Conservation (phyloP, 345 rosid species). For the Mangifera indica region DNA sequence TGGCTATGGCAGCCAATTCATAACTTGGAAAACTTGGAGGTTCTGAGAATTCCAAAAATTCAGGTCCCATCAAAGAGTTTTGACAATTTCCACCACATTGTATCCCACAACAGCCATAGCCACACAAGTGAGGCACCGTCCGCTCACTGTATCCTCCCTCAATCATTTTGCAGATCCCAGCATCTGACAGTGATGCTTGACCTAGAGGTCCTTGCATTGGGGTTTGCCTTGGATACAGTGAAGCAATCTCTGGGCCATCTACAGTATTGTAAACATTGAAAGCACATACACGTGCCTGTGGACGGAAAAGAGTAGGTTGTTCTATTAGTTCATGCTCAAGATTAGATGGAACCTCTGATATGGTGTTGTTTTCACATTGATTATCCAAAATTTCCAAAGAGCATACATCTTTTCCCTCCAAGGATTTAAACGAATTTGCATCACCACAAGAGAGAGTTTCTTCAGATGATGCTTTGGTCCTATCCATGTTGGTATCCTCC, state of each 20-base stretch:
- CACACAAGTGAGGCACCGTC: slow-evolving; percentile 66
- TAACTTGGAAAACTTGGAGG: slow-evolving; percentile 58
- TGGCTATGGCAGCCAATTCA: slow-evolving; percentile 76
- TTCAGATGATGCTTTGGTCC: slow-evolving; percentile 63
- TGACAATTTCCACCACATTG: slow-evolving; percentile 22
- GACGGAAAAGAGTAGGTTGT: slow-evolving; percentile 62
- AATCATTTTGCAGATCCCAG: slow-evolving; percentile 52
- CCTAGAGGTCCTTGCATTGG: slow-evolving; percentile 35
- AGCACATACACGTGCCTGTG: slow-evolving; percentile 65
- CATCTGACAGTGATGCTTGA: slow-evolving; percentile 49
- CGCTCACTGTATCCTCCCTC: slow-evolving; percentile 53
- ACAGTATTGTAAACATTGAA: slow-evolving; percentile 40
- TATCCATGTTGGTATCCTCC: slow-evolving; percentile 46
- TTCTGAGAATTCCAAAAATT: slow-evolving; percentile 65
- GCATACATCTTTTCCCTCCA: slow-evolving; percentile 55
- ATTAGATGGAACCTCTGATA: slow-evolving; percentile 30
- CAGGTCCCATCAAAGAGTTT: slow-evolving; percentile 71
- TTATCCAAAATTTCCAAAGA: slow-evolving; percentile 46
- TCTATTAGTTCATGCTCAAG: slow-evolving; percentile 41
- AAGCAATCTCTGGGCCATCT: slow-evolving; percentile 39
- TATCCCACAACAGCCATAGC: slow-evolving; percentile 62
- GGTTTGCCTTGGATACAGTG: slow-evolving; percentile 31
- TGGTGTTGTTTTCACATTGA: slow-evolving; percentile 36
- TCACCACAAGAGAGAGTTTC: slow-evolving; percentile 74
- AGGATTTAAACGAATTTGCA: slow-evolving; percentile 47